A percentile compares a stretch with the other conserved stretches of the same genome.
Conservation (phyloP, 2,329 filamentous ascomycete genomes). For the Coniochaeta sp. region DNA sequence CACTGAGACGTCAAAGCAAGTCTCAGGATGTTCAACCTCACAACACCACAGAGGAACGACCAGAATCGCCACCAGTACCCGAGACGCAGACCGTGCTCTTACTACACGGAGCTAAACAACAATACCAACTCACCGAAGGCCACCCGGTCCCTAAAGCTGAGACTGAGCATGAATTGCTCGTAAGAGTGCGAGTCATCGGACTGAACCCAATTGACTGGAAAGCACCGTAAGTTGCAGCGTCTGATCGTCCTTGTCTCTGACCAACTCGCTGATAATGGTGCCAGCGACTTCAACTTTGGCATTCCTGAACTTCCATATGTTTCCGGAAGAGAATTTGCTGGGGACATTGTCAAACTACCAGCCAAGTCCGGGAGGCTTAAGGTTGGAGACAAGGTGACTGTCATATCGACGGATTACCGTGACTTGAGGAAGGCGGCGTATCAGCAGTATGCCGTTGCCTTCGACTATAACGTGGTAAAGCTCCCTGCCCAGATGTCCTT, state of each 20-base stretch:
- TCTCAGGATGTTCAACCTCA: background rate
- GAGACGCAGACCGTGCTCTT: slow-evolving; percentile 20
- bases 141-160: slow-evolving; percentile 18
- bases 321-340: slow-evolving; percentile 62
- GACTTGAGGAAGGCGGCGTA: slow-evolving; percentile 65
- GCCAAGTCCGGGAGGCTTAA: background rate
- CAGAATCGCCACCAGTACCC: background rate
- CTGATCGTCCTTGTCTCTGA: background rate
- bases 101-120: slow-evolving; percentile 19
- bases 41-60: background rate
- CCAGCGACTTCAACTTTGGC: slow-evolving; percentile 59
- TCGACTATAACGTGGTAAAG: slow-evolving; percentile 56
- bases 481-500: slow-evolving; percentile 46
- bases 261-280: slow-evolving; percentile 1
- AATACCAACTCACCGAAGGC: slow-evolving; percentile 18
- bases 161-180: slow-evolving; percentile 42
- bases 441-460: slow-evolving; percentile 60
- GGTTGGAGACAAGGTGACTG: slow-evolving; percentile 48
- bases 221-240: slow-evolving; percentile 46
- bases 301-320: slow-evolving; percentile 62
- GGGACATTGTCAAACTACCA: slow-evolving; percentile 45
- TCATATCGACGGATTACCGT: slow-evolving; percentile 68
- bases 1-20: background rate
- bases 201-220: slow-evolving; percentile 75
- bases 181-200: slow-evolving; percentile 58